Evolutionary conservation across 2,329 filamentous ascomycete genomes (phyloP).

Genomic region (Apiospora marii): DNA sequence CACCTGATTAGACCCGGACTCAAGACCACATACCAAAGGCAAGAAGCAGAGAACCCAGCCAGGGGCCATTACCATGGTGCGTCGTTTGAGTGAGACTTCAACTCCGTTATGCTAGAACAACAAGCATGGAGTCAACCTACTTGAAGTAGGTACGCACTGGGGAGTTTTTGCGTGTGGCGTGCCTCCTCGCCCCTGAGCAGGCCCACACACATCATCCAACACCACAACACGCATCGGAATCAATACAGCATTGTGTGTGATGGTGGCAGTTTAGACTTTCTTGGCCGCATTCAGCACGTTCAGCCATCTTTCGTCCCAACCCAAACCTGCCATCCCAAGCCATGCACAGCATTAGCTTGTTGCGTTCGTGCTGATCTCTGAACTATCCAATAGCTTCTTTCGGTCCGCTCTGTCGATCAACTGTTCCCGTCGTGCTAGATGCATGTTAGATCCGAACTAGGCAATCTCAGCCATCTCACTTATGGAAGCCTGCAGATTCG

Average conservation of each 20-base stretch:
- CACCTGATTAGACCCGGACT: not conserved
- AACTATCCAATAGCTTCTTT: not conserved
- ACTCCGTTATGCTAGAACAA: not conserved
- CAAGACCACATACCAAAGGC: not conserved
- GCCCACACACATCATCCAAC: not conserved
- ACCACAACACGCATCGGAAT: no score
- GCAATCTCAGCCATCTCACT: not conserved
- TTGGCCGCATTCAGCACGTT: not conserved
- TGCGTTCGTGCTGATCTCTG: not conserved
- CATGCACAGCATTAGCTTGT: no score
- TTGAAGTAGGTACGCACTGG: not conserved
- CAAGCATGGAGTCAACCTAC: not conserved
- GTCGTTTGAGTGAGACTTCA: not conserved
- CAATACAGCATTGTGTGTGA: not conserved
- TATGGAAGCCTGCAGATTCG: not conserved
- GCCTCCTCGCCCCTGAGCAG: not conserved
- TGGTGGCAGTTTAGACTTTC: not conserved
- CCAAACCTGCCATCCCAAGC: not conserved
- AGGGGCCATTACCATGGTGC: not conserved
- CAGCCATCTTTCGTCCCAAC: not conserved
- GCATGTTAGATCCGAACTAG: not conserved
- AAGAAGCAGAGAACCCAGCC: not conserved
- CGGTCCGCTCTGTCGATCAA: constrained; percentile 2
- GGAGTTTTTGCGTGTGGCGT: not conserved
- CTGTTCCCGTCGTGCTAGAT: not conserved